Conservation (phyloP, 148 eudicot genomes). For the Silene latifolia region DNA sequence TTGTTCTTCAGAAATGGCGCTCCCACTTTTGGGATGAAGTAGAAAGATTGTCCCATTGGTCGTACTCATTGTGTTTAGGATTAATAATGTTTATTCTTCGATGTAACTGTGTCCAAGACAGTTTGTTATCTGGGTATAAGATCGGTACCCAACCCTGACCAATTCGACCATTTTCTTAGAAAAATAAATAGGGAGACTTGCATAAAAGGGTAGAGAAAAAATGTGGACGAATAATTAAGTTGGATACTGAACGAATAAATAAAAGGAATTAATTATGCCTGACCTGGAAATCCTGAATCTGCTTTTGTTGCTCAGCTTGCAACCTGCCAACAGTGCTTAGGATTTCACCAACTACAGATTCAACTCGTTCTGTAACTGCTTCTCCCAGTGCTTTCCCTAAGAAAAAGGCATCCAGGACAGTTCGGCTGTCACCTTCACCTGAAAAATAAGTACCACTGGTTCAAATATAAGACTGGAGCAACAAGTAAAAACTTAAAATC, state of each 20-base stretch:
- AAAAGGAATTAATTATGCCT: not conserved
- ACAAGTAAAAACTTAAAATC: not conserved
- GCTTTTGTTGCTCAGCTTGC: conserved; percentile 96
- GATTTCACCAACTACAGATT: conserved; percentile 85
- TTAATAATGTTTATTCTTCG: no score
- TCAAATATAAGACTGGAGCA: conserved; percentile 1
- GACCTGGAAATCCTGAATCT: conserved; percentile 85
- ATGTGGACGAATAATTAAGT: no score
- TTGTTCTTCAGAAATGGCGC: no score
- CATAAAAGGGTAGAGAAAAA: not conserved
- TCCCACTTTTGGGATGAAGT: no score
- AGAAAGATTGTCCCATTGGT: no score
- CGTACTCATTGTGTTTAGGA: no score
- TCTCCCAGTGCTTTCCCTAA: conserved; percentile 93
- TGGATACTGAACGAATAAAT: not conserved
- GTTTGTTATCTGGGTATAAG: no score
- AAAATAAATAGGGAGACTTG: no score
- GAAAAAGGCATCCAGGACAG: conserved; percentile 91
- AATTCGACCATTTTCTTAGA: no score
- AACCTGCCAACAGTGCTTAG: conserved; percentile 78
- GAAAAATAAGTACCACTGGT: conserved; percentile 20
- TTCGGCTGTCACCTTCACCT: conserved; percentile 76
- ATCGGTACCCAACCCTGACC: no score
- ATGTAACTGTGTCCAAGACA: no score
- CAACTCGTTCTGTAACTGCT: conserved; percentile 79